Evolutionary conservation across 129 eudicot species (phyloP), one percentile per base, ranked within the genome.

Genomic region (Helianthus annuus): DNA sequence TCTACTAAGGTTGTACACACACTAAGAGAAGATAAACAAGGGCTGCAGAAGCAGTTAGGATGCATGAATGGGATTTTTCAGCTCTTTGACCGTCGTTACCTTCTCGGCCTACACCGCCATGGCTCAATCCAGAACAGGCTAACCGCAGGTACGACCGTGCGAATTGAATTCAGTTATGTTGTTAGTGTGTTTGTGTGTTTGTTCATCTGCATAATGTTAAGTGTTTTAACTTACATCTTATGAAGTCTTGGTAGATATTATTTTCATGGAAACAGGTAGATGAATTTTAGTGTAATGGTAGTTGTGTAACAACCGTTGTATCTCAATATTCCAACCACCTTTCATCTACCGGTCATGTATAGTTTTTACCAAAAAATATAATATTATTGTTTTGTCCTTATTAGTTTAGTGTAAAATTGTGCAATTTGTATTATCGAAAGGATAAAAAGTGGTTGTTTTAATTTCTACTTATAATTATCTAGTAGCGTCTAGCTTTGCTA

Each of bases 61-160:
- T 95, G 99, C 88, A 95, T 95, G 89, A 88, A 83, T 76, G 95
- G 99, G 11, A 73, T 95, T 16, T 85, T 91, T 77, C 99, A 90
- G 83, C 77, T 90, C 46, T 88, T 94, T 66, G 91, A 85, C 76
- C 86, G 88, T 15, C 86, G 80, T 56, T 84, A 82, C 74, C 84
- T 87, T 77, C 77, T 84, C 7, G 83, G 90, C 11, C 72, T 85
- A 68, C 86, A 84, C 52, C 67, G 81, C 51, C 53, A 60, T 46
- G 54, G 76, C 52, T 81, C 70, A 48, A 71, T 54, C 76, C 85
- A 76, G 57, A 86, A 84, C 63, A 77, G 81, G 78, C 84, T 87
- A 64, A 88, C 73, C 72, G 68, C 77, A 94, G 96, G 97, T 90
- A 79, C 48, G 36, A 32, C 36, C 36, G 36, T 32, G 4, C 36